These are phyloP conservation scores for Sungouiella blattae DNA, from an alignment of 805 yeast species.

Conservation along the genomic window DNA sequence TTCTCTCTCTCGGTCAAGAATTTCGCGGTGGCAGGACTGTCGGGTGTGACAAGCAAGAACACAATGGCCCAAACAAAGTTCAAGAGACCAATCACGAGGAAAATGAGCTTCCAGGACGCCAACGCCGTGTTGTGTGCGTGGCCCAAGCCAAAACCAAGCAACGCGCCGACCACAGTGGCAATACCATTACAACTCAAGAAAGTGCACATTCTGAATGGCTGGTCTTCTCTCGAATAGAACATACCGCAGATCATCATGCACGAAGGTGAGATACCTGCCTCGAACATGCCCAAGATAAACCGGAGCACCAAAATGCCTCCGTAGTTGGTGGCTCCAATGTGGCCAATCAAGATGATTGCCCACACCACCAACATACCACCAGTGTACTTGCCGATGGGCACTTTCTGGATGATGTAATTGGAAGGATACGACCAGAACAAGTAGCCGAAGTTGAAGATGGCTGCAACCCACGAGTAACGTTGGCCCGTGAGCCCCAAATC, in stretches of 20 bases:
- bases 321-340: slow-evolving; percentile 31
- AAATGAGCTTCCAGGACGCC: slow-evolving; percentile 24
- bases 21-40: slow-evolving; percentile 24
- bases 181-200: slow-evolving; percentile 28
- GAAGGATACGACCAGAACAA: slow-evolving; percentile 20
- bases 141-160: slow-evolving; percentile 27
- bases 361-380: slow-evolving; percentile 11
- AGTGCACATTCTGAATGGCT: slow-evolving; percentile 26
- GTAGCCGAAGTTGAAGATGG: slow-evolving; percentile 25
- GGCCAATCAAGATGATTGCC: slow-evolving; percentile 21
- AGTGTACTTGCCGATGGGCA: slow-evolving; percentile 7
- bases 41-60: slow-evolving; percentile 18
- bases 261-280: slow-evolving; percentile 33
- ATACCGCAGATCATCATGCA: slow-evolving; percentile 31
- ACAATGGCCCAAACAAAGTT: slow-evolving; percentile 18
- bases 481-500: slow-evolving; percentile 22
- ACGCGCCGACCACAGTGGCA: slow-evolving; percentile 13
- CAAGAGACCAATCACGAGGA: slow-evolving; percentile 6
- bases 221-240: slow-evolving; percentile 32
- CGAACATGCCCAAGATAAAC: slow-evolving; percentile 32
- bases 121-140: slow-evolving; percentile 19
- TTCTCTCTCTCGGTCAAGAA: slow-evolving; percentile 28
- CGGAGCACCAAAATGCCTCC: slow-evolving; percentile 31
- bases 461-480: slow-evolving; percentile 26
- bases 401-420: slow-evolving; percentile 17